phyloP scores from a whole-genome alignment of 2,329 filamentous ascomycete genomes.

The Ophiobolus disseminans region DNA sequence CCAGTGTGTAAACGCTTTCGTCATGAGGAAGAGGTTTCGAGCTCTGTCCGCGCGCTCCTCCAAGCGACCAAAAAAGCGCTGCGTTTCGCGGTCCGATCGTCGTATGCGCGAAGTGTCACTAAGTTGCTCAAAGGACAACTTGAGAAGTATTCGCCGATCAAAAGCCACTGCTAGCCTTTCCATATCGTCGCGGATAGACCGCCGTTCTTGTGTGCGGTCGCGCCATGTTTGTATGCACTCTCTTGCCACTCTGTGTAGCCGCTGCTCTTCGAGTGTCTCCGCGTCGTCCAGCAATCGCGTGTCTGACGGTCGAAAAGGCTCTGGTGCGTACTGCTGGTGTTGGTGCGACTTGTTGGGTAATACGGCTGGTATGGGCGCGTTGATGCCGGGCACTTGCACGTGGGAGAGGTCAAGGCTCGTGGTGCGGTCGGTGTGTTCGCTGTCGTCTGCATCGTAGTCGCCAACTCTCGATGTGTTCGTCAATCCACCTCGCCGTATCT shows the following conservation, averaged over 20 bases:
- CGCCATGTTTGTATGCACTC: slow-evolving; percentile 56
- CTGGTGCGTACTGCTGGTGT: slow-evolving; percentile 33
- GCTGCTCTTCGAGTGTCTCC: slow-evolving; percentile 49
- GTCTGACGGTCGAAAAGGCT: slow-evolving; percentile 58
- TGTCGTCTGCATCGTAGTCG: slow-evolving; percentile 34
- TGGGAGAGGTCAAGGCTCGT: slow-evolving; percentile 37
- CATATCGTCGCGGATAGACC: slow-evolving; percentile 25
- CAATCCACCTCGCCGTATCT: slow-evolving; percentile 33
- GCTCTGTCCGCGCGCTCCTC: slow-evolving; percentile 68
- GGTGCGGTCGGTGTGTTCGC: slow-evolving; percentile 40
- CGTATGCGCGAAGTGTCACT: slow-evolving; percentile 38
- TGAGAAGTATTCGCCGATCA: slow-evolving; percentile 60
- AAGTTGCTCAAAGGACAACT: slow-evolving; percentile 58
- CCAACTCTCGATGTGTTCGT: slow-evolving; percentile 16
- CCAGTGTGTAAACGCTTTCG: slow-evolving; percentile 74
- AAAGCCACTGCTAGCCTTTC: slow-evolving; percentile 52
- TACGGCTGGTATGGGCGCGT: slow-evolving; percentile 41
- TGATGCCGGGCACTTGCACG: slow-evolving; percentile 45
- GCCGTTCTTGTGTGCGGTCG: slow-evolving; percentile 44
- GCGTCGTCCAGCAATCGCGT: slow-evolving; percentile 60
- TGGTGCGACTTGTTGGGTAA: slow-evolving; percentile 16
- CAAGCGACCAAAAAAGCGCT: slow-evolving; percentile 62
- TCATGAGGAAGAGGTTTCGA: slow-evolving; percentile 69
- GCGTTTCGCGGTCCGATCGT: slow-evolving; percentile 55
- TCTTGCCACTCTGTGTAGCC: slow-evolving; percentile 35